Evolutionary conservation across 2,329 filamentous ascomycete species (phyloP), one percentile per base, ranked within the genome.

Genomic region (Ascosphaera apis): DNA sequence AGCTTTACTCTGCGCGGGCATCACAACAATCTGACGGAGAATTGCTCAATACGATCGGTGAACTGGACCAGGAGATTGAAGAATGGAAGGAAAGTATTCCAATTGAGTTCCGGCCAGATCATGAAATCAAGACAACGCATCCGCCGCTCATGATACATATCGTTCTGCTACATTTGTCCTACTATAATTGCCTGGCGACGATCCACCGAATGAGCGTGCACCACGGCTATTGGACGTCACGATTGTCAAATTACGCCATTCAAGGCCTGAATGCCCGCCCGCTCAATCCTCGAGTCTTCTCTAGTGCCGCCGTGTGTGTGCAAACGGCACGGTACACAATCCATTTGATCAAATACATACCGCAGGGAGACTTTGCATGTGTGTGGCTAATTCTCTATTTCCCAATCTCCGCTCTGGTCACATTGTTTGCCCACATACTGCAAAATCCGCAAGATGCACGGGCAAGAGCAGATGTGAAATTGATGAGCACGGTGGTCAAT

Each of bases 171-270:
- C 88, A 98, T 53, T 91, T 98, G 48, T 76, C 82, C 1, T 98
- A 98, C 56, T 95, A 95, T 61, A 98, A 98, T 53, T 93, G 84
- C 47, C 60, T 98, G 36, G 93, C 86, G 1, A 98, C 88, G 0
- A 93, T 98, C 43, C 88, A 98, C 53, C 80, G 88, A 36, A 98
- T 95, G 88, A 91, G 82, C 31, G 79, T 95, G 19, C 88, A 95
- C 47, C 84, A 93, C 51, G 88, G 88, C 11, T 93, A 92, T 57
- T 98, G 88, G 88, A 95, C 86, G 1, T 93, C 81, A 49, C 72
- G 88, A 27, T 59, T 98, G 30, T 91, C 84, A 27, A 86, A 95
- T 48, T 95, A 83, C 49, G 88, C 88, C 12, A 88, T 95, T 38
- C 81, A 92, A 53, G 88, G 88, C 1, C 63, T 93, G 31, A 95